Conservation (phyloP, 306 rosid genomes). For the Quercus wislizeni region DNA sequence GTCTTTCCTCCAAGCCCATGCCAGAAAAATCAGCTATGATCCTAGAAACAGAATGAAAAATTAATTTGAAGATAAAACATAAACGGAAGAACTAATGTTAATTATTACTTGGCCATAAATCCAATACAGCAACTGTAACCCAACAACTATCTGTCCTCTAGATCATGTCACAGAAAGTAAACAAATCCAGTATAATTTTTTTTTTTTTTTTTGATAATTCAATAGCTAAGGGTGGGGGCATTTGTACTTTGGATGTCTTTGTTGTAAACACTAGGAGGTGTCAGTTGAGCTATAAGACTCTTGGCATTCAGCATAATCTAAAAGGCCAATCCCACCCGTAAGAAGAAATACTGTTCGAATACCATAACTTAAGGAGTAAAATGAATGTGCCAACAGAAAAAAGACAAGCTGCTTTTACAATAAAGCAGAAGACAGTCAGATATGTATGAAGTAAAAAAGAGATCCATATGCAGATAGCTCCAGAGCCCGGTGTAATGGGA, state of each 20-base stretch:
- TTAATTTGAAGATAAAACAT: not conserved
- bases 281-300: too few relatives aligned
- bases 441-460: not conserved
- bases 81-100: not conserved
- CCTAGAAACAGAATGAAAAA: constrained; percentile 19
- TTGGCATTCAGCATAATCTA: not conserved
- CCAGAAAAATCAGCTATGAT: not conserved
- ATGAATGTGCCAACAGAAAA: not conserved
- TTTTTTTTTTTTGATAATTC: too few relatives aligned
- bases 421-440: not conserved
- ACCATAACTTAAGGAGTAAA: not conserved
- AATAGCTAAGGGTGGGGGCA: too few relatives aligned
- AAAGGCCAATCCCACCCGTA: not conserved
- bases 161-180: not conserved
- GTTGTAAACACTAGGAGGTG: too few relatives aligned
- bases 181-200: not conserved
- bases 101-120: not conserved
- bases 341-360: not conserved
- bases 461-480: not conserved
- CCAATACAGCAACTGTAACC: constrained; percentile 5
- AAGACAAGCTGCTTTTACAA: not conserved
- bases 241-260: too few relatives aligned
- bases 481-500: not conserved
- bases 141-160: constrained; percentile 3
- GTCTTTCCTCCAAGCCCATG: constrained; percentile 65